These are phyloP conservation scores for Hortaea werneckii DNA, from an alignment of 2,329 filamentous ascomycete genomes.

Conservation along the genomic window DNA sequence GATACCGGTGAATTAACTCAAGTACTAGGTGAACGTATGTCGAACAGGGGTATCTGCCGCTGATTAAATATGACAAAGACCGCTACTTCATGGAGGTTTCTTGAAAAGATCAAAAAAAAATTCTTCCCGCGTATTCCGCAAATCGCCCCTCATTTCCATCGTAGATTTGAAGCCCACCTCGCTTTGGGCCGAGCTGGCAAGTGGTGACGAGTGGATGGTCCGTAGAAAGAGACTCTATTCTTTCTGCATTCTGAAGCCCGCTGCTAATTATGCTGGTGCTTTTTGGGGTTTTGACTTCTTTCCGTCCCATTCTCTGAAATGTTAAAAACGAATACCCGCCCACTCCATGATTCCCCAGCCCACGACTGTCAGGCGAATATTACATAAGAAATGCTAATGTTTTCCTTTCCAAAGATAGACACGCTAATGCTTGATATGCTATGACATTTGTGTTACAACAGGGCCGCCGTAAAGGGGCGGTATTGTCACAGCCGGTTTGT, in stretches of 20 bases:
- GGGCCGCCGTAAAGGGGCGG: background rate
- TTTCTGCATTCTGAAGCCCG: conserved; percentile 1
- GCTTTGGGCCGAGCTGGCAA: no score
- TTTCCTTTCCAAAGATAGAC: conserved; percentile 11
- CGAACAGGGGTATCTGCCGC: conserved; percentile 8
- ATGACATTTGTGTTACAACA: conserved; percentile 12
- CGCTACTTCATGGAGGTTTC: background rate
- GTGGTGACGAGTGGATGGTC: no score
- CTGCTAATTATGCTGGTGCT: background rate
- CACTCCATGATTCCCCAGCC: background rate
- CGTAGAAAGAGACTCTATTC: background rate
- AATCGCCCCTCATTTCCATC: no score
- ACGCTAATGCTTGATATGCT: conserved; percentile 23
- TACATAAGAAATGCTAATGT: conserved; percentile 18
- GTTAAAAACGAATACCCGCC: background rate
- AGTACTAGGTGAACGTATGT: conserved; percentile 9
- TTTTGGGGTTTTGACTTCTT: background rate
- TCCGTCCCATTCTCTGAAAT: background rate
- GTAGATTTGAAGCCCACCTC: no score
- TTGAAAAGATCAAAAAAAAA: no score
- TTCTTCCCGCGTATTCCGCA: no score
- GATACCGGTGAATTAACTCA: background rate
- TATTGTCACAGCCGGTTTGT: background rate
- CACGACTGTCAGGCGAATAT: conserved; percentile 5
- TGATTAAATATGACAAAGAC: background rate